phyloP scores from a whole-genome alignment of 345 rosid species.

The Eucalyptus shirleyi region DNA sequence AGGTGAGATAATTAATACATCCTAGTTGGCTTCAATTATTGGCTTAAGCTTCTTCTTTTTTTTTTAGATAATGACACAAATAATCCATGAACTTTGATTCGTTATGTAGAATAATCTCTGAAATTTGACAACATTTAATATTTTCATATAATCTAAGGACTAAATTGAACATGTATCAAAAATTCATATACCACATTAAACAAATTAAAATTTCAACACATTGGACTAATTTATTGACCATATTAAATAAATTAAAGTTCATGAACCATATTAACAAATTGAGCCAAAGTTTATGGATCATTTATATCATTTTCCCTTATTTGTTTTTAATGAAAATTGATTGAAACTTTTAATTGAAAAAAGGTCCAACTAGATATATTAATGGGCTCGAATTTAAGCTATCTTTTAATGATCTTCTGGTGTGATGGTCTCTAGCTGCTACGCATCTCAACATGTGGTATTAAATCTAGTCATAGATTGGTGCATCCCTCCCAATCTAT shows the following conservation, averaged over 20 bases:
- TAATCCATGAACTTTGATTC: background rate
- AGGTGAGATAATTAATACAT: background rate
- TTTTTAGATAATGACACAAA: background rate
- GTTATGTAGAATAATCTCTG: background rate
- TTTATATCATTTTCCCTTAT: background rate
- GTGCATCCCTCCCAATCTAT: background rate
- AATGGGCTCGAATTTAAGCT: background rate
- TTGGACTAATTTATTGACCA: too few relatives aligned
- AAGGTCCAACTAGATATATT: background rate
- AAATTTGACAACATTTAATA: too few relatives aligned
- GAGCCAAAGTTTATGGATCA: background rate
- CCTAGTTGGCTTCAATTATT: background rate
- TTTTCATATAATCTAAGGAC: too few relatives aligned
- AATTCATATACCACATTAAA: background rate
- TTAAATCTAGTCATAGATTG: background rate
- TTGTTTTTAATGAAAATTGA: background rate
- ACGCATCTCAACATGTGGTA: background rate
- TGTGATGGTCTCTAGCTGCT: background rate
- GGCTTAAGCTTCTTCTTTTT: fast-evolving
- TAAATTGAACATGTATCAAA: too few relatives aligned
- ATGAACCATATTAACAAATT: too few relatives aligned
- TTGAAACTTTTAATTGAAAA: background rate
- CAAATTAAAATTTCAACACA: too few relatives aligned
- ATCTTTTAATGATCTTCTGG: background rate
- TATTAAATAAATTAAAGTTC: too few relatives aligned